Evolutionary conservation across 768 basidiomycete genomes (phyloP).

Genomic region (Piloderma croceum): DNA sequence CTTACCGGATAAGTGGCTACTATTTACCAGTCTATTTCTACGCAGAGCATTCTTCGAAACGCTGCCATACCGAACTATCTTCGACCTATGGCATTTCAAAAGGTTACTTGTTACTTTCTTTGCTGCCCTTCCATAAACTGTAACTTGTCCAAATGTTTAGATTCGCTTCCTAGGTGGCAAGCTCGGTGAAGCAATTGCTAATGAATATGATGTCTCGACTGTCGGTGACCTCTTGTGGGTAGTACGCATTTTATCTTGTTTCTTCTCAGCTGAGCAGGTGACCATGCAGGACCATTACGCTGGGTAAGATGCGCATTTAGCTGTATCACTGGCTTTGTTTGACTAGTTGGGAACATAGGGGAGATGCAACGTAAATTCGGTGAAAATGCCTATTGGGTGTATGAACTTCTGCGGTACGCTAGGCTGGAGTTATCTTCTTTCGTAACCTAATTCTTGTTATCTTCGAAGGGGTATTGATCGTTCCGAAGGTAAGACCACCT

Average conservation of each 20-base stretch:
- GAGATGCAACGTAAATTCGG: constrained; percentile 80
- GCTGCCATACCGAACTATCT: constrained; percentile 81
- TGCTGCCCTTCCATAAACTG: no score
- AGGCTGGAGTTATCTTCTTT: neutral
- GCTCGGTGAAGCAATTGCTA: constrained; percentile 79
- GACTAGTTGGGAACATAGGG: constrained; percentile 36
- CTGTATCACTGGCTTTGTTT: no score
- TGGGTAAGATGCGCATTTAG: no score
- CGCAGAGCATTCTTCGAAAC: constrained; percentile 78
- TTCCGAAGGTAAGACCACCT: constrained; percentile 58
- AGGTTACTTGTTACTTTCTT: constrained; percentile 37
- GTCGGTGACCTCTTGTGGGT: constrained; percentile 87
- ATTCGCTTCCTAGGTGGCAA: constrained; percentile 96
- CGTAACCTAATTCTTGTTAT: constrained; percentile 6
- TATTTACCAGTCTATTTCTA: constrained; percentile 1
- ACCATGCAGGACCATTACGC: no score
- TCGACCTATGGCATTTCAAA: constrained; percentile 80
- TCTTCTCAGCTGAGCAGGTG: no score
- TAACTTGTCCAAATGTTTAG: constrained; percentile 34
- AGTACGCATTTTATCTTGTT: neutral
- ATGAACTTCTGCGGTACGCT: constrained; percentile 77
- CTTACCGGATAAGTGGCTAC: neutral
- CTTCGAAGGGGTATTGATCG: constrained; percentile 73
- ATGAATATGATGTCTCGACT: constrained; percentile 83
- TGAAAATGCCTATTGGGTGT: constrained; percentile 85